Base-by-base conservation (phyloP, 805 yeast genomes). In the Soucietia sequanensis region DNA sequence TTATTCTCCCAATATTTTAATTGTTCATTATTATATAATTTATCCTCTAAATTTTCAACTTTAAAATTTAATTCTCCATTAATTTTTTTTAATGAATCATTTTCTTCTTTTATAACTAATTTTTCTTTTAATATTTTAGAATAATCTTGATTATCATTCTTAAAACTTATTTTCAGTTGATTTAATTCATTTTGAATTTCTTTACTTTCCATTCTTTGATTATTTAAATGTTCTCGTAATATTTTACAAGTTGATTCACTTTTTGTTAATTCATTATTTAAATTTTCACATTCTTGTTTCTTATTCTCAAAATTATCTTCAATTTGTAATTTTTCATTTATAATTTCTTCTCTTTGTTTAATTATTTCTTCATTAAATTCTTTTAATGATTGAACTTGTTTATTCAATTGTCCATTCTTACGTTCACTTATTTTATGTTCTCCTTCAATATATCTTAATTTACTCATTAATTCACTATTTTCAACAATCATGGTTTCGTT, bases 61-160 rank as follows among this genome's bases (percentile, higher is more conserved):
- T 76, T 75, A 11, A 40, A 37, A 34, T 62, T 68, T 42, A 84
- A 57, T 31, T 78, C 77, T 23, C 59, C 58, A 46, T 81, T 78
- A 39, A 69, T 71, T 41, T 70, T 80, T 18, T 73, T 75, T 27
- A 84, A 52, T 1, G 83, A 73, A 47, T 78, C 80, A 48, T 81
- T 83, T 50, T 84, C 93, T 54, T 84, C 87, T 16, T 67, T 60
- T 4, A 80, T 56, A 32, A 79, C 76, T 37, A 81, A 62, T 25
- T 75, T 70, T 30, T 78, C 78, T 29, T 74, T 73, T 39, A 79
- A 53, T 22, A 66, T 46, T 12, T 50, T 56, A 33, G 58, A 65
- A 43, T 60, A 67, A 33, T 62, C 70, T 39, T 43, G 49, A 6
- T 44, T 54, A 38, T 66, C 71, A 33, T 47, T 50, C 13, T 47